A percentile compares a stretch with the other conserved stretches of the same genome.
phyloP scores from a whole-genome alignment of 495 filamentous ascomycete genomes.

The Chaetomium cochliodes region DNA sequence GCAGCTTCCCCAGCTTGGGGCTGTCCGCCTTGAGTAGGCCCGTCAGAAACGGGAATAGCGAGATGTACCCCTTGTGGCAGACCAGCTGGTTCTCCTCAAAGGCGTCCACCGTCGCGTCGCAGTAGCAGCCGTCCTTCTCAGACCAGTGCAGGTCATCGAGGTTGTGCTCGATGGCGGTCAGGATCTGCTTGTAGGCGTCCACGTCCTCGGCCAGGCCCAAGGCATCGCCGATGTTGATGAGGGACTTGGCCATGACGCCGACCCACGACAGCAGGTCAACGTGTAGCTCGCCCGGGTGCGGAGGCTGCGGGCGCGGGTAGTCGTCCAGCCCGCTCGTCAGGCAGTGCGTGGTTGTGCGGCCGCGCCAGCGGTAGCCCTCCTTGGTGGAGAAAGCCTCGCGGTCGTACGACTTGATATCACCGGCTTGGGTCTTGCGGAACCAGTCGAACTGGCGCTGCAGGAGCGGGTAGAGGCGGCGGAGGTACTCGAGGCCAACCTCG shows the following conservation, averaged over 20 bases:
- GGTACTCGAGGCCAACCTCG: slow-evolving; percentile 67
- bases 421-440: slow-evolving; percentile 89
- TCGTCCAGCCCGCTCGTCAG: slow-evolving; percentile 93
- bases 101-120: slow-evolving; percentile 93
- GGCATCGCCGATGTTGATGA: slow-evolving; percentile 71
- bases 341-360: slow-evolving; percentile 80
- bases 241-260: slow-evolving; percentile 83
- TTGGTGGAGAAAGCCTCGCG: slow-evolving; percentile 79
- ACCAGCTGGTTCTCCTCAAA: slow-evolving; percentile 87
- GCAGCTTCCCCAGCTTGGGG: slow-evolving; percentile 64
- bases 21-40: slow-evolving; percentile 70
- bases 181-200: slow-evolving; percentile 64
- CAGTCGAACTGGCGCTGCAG: slow-evolving; percentile 88
- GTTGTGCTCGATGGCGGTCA: slow-evolving; percentile 79
- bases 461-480: slow-evolving; percentile 83
- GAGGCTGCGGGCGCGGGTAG: slow-evolving; percentile 90
- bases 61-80: slow-evolving; percentile 96
- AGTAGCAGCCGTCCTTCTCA: slow-evolving; percentile 74
- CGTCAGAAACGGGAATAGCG: slow-evolving; percentile 87
- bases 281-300: slow-evolving; percentile 97
- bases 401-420: slow-evolving; percentile 88
- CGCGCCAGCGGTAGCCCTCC: slow-evolving; percentile 95
- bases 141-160: slow-evolving; percentile 94
- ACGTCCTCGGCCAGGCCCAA: slow-evolving; percentile 74
- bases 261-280: slow-evolving; percentile 95